Evolutionary conservation across 2,329 filamentous ascomycete species (phyloP).

Genomic region (Botrytis elliptica): DNA sequence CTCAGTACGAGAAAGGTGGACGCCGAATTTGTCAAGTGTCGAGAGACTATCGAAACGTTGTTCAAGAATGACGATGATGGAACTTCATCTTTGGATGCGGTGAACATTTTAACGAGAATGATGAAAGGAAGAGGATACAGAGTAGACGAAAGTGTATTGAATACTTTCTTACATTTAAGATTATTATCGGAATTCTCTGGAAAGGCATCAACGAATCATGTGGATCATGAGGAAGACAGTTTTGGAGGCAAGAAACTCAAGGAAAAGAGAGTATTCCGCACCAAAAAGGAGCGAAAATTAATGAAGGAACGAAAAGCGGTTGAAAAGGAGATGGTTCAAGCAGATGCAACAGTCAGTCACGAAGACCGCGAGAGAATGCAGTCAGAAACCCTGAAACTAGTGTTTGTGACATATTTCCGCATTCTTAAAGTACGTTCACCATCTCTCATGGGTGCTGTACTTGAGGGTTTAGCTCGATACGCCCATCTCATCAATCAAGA

Average conservation of each 20-base stretch:
- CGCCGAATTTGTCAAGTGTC: conserved; percentile 73
- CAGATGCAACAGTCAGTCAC: conserved; percentile 85
- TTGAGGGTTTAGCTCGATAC: conserved; percentile 92
- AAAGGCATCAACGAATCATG: conserved; percentile 75
- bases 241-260: conserved; percentile 58
- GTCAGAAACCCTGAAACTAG: conserved; percentile 90
- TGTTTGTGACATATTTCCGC: conserved; percentile 93
- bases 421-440: conserved; percentile 81
- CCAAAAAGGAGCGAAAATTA: conserved; percentile 81
- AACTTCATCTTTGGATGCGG: conserved; percentile 80
- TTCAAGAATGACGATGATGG: conserved; percentile 90
- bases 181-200: conserved; percentile 83
- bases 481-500: conserved; percentile 98
- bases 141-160: conserved; percentile 81
- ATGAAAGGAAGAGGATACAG: conserved; percentile 84
- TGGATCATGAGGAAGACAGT: conserved; percentile 57
- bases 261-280: conserved; percentile 79
- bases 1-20: conserved; percentile 72
- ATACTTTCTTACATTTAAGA: conserved; percentile 86
- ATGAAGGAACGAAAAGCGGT: conserved; percentile 82
- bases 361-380: conserved; percentile 94
- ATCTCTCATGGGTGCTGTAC: conserved; percentile 90
- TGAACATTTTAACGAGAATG: conserved; percentile 81
- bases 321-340: conserved; percentile 90
- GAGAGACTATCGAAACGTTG: conserved; percentile 74